Percentiles rank a stretch among this genome's conserved stretches.
Conservation (phyloP, 306 rosid genomes). For the Cucurbita ficifolia region DNA sequence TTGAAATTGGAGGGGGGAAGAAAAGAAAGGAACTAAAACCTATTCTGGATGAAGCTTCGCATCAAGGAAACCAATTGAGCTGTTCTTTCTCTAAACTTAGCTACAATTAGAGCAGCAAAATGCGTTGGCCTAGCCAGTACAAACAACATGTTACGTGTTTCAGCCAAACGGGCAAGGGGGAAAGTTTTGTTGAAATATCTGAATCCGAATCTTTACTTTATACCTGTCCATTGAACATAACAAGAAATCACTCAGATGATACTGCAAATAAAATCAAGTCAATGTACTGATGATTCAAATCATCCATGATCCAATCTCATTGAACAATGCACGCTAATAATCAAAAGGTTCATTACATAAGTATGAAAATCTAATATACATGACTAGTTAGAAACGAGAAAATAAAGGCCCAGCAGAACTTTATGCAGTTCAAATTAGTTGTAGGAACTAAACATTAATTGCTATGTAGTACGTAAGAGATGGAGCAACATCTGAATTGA, state of each 20-base stretch:
- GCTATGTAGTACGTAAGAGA: neutral
- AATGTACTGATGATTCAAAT: neutral
- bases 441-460: neutral
- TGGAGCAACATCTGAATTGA: neutral
- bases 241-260: neutral
- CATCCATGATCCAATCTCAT: neutral
- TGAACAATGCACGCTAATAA: neutral
- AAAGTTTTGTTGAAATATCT: neutral
- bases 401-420: neutral
- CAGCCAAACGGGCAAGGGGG: neutral
- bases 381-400: neutral
- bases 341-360: neutral
- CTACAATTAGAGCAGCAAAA: slow-evolving; percentile 3
- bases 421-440: neutral
- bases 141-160: neutral
- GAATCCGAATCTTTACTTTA: neutral
- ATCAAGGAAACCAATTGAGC: neutral
- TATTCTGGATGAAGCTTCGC: neutral
- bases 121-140: neutral
- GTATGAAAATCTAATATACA: neutral
- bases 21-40: neutral
- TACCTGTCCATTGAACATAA: neutral
- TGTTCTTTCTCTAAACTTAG: slow-evolving; percentile 2
- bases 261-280: neutral
- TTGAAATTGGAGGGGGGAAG: neutral